These are phyloP conservation scores for Kodamaea sp. DNA, from an alignment of 1,139 yeast genomes.

Conservation along the genomic window DNA sequence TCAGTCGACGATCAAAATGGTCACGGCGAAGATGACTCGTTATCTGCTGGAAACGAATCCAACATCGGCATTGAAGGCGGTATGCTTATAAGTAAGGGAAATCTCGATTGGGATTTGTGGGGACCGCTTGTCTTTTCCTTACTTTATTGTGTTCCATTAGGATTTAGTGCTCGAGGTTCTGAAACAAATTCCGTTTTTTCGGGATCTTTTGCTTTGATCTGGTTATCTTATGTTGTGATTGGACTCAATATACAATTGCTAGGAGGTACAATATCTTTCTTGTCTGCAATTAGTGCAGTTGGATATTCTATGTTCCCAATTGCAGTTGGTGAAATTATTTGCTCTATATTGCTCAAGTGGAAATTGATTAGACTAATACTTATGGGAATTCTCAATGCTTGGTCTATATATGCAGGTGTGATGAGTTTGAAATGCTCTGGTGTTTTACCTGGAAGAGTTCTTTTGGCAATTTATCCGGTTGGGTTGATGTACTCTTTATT, in stretches of 20 bases:
- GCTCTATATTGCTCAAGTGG: conserved; percentile 51
- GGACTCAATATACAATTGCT: conserved; percentile 69
- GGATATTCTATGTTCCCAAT: conserved; percentile 83
- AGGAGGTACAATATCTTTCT: conserved; percentile 69
- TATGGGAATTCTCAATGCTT: conserved; percentile 51
- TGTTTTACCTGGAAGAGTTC: conserved; percentile 63
- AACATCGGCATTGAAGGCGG: conserved; percentile 5
- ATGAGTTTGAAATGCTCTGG: conserved; percentile 67
- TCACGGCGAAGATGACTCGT: conserved; percentile 20
- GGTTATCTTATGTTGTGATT: conserved; percentile 61
- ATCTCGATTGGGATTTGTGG: conserved; percentile 83
- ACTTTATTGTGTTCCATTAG: conserved; percentile 54
- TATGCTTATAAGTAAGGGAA: conserved; percentile 22
- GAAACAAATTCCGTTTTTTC: conserved; percentile 50
- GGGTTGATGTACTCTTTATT: conserved; percentile 67
- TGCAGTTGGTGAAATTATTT: conserved; percentile 58
- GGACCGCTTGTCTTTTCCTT: conserved; percentile 79
- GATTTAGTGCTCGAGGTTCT: conserved; percentile 33
- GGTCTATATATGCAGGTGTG: conserved; percentile 74
- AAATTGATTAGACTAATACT: conserved; percentile 54
- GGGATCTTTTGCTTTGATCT: conserved; percentile 40
- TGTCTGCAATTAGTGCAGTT: conserved; percentile 76
- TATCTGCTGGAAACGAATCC: conserved; percentile 6
- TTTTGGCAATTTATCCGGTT: conserved; percentile 78
- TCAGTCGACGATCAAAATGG: conserved; percentile 31